Evolutionary conservation across 1,139 yeast species (phyloP), one percentile per base, ranked within the genome.

Genomic region (Debaryomyces subglobosus): DNA sequence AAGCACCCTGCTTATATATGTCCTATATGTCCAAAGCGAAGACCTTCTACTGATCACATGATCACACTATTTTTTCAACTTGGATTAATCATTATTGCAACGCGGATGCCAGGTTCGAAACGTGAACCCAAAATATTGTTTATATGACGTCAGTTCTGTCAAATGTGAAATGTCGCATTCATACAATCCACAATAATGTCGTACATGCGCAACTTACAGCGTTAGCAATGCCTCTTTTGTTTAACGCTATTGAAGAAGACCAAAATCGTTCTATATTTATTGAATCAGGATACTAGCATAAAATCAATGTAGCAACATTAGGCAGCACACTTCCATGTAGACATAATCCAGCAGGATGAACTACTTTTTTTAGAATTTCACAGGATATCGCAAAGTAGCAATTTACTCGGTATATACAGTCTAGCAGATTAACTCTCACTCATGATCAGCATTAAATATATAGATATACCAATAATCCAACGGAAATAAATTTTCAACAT

Each of bases 341-440:
- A 12, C 24, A 10, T 1, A 4, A 21, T 5, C 9, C 8, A 20
- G 10, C 5, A 16, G 6, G 15, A 12, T 27, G 10, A 21, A 5
- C 7, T 20, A 12, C 10, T 20, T 9, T 7, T 5, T 18, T 24
- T 35, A 2, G 4, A 27, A 39, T 5, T 4, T 27, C 25, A 25
- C 24, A 27, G n/a, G 33, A 25, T 39, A 39, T 10, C 8, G 27
- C 23, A 30, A 20, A 8, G 21, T 5, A 40, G 37, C 43, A 40
- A 40, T 40, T 39, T n/a, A 16, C 36, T 30, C 38, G 9, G 43
- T 32, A 40, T 40, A 40, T 35, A 40, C 43, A 40, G 43, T 29
- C 43, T 29, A 38, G n/a, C 18, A 38, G 21, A 12, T 3, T 15
- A 32, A 5, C 25, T 6, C 23, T 35, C 25, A 35, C 7, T 18